These are phyloP conservation scores for Trichosporon sp. DNA, from an alignment of 1,284 basidiomycete species.

Conservation along the genomic window DNA sequence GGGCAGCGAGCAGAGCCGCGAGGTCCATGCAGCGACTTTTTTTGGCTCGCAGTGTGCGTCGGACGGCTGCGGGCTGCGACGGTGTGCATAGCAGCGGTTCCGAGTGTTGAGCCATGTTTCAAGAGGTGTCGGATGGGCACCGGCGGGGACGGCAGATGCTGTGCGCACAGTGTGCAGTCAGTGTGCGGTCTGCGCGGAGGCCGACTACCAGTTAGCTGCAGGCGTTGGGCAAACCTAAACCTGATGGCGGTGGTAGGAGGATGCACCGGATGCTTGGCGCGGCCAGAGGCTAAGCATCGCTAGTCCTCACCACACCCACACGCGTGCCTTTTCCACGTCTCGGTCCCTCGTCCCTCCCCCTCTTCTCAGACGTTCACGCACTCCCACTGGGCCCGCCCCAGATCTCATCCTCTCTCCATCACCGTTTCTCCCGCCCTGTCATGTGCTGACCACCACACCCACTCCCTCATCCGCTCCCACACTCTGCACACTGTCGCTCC, in stretches of 20 bases:
- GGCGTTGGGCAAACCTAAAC: not conserved
- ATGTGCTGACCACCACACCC: not conserved
- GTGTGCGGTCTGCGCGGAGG: not conserved
- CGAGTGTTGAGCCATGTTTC: not conserved
- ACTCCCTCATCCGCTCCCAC: not conserved
- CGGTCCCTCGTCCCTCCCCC: not conserved
- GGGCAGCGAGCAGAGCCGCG: not conserved
- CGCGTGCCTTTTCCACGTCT: slow-evolving; percentile 4
- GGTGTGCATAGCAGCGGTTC: not conserved
- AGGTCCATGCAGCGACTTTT: not conserved
- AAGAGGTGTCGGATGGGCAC: not conserved
- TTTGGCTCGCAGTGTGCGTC: not conserved
- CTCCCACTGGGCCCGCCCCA: not conserved
- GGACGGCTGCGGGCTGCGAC: not conserved
- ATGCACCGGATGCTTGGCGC: not conserved
- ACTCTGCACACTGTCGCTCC: not conserved
- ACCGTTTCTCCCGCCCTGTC: not conserved
- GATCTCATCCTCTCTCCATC: not conserved
- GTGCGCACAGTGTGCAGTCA: not conserved
- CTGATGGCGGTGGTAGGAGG: not conserved
- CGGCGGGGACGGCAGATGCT: not conserved
- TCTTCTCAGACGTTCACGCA: not conserved
- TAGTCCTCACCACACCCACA: not conserved
- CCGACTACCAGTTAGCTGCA: not conserved
- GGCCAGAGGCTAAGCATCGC: not conserved